phyloP scores from a whole-genome alignment of 371 early-diverging fungal genomes.

The Conidiobolus incongruus region DNA sequence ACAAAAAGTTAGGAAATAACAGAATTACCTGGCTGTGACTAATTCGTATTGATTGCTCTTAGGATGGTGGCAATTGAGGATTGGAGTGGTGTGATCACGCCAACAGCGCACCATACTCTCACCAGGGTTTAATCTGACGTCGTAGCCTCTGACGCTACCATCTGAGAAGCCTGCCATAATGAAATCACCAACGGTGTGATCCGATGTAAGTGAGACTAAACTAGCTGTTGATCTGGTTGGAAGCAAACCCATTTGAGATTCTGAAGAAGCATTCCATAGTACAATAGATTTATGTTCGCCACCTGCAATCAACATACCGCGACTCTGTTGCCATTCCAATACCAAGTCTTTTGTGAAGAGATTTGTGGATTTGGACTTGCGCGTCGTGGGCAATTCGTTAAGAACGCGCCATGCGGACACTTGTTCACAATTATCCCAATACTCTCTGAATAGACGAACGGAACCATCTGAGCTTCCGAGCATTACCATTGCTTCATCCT shows the following conservation, averaged over 20 bases:
- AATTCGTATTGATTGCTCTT: constrained; percentile 30
- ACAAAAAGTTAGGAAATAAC: not conserved
- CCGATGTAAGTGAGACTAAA: constrained; percentile 48
- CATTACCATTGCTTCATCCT: constrained; percentile 56
- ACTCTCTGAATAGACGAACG: constrained; percentile 43
- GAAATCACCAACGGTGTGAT: constrained; percentile 33
- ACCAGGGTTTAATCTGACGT: constrained; percentile 28
- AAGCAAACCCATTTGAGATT: constrained; percentile 45
- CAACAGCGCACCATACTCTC: constrained; percentile 31
- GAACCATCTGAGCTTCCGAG: constrained; percentile 69
- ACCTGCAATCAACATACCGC: constrained; percentile 39
- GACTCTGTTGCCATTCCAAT: constrained; percentile 56
- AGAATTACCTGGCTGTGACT: constrained; percentile 20
- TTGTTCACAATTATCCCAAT: constrained; percentile 13
- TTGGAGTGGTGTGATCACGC: constrained; percentile 36
- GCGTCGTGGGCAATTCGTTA: constrained; percentile 35
- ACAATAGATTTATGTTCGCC: constrained; percentile 48
- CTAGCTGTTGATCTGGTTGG: constrained; percentile 33
- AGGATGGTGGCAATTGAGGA: constrained; percentile 37
- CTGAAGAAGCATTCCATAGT: constrained; percentile 70
- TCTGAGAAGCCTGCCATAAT: constrained; percentile 62
- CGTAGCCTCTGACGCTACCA: constrained; percentile 57
- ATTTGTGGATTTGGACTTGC: constrained; percentile 34
- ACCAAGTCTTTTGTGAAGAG: constrained; percentile 30
- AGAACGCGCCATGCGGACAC: constrained; percentile 34